Base-by-base conservation (phyloP, 23 red algal species). In the Agarophyton chilense region DNA sequence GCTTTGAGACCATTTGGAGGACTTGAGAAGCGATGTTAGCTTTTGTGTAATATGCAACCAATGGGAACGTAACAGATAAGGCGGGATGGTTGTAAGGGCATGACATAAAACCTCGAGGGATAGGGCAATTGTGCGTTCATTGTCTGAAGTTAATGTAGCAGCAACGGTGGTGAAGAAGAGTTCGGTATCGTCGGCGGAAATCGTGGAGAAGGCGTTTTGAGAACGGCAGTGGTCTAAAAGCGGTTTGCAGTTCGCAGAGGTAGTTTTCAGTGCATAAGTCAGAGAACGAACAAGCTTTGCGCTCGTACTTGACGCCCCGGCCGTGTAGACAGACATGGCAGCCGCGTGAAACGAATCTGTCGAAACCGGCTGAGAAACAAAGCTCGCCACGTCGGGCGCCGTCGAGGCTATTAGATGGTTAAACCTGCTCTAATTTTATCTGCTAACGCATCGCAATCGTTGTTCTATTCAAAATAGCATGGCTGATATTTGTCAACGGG, bases 1-100 rank as follows among this genome's bases (percentile, higher is more conserved):
- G 1, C 19, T 43, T 42, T 72, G 35, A 19, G 65, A 43, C 10
- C 3, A 21, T 42, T 72, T 72, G 14, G 36, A 40, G 14, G 65
- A 72, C 65, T 72, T 72, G 65, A 72, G 34, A 25, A 72, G 65
- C 8, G 65, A 72, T 19, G 65, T 72, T 6, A 72, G 65, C 39
- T 25, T 72, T 72, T 72, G 65, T 24, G 39, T n/a, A 5, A 42
- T 7, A 36, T n/a, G 39, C 21, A 43, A 21, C 65, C 65, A 72
- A 25, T 72, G 14, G 25, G 36, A 17, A 2, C 65, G 14, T 13
- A 72, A 6, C 17, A 72, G 12, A n/a, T 43, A 72, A 1, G 65
- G 65, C 36, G 65, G 65, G 19, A 25, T 25, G 17, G 13, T 32
- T 36, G 36, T 19, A 6, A 72, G 36, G 4, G 39, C 36, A 24